Conservation (phyloP, 345 rosid species). For the Rhizophora mangle region DNA sequence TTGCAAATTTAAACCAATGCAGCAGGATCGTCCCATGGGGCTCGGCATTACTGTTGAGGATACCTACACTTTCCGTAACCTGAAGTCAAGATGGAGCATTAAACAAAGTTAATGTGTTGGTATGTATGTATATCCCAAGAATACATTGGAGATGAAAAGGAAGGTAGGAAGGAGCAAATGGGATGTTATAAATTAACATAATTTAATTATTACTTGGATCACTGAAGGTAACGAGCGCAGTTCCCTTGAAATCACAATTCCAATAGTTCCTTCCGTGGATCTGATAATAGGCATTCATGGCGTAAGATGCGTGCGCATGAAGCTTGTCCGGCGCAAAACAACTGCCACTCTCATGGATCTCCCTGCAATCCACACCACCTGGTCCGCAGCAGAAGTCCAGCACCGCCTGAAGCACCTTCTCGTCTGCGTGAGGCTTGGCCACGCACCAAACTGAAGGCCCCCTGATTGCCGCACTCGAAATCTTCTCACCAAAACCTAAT, state of each 20-base stretch:
- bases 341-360: conserved; percentile 40
- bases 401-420: conserved; percentile 53
- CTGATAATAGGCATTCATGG: conserved; percentile 67
- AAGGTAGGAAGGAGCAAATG: neutral
- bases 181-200: neutral
- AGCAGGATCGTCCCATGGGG: neutral
- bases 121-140: neutral
- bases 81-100: conserved; percentile 11
- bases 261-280: conserved; percentile 74
- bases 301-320: conserved; percentile 64
- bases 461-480: conserved; percentile 18
- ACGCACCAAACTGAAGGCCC: conserved; percentile 75
- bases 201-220: conserved; percentile 49
- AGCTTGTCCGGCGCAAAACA: conserved; percentile 51
- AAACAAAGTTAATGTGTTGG: neutral
- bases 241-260: conserved; percentile 71
- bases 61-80: conserved; percentile 63
- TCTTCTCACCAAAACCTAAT: conserved; percentile 29
- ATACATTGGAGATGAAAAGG: neutral
- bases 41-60: conserved; percentile 41
- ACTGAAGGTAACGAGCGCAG: conserved; percentile 59
- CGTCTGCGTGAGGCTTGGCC: conserved; percentile 66
- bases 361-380: conserved; percentile 71
- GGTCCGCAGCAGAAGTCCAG: conserved; percentile 59
- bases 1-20: neutral